Evolutionary conservation across 106 monocot genomes (phyloP).

Genomic region (Apostasia ramifera): DNA sequence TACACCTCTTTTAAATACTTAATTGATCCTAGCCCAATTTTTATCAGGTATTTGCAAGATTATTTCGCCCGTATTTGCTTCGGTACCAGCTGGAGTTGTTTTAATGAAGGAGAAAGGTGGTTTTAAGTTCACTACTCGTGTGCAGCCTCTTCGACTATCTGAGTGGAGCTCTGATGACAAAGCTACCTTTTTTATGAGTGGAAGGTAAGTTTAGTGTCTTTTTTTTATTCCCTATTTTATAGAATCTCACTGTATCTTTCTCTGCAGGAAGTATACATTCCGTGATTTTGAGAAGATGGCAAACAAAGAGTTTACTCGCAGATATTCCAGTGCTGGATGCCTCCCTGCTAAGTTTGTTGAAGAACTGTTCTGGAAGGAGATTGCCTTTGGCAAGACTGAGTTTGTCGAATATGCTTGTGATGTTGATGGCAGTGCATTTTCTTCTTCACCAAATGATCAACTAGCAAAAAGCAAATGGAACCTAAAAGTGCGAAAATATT

Average conservation of each 20-base stretch:
- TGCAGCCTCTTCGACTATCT: slow-evolving; percentile 84
- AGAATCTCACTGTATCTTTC: slow-evolving; percentile 10
- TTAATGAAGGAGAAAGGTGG: slow-evolving; percentile 88
- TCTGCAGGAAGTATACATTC: slow-evolving; percentile 84
- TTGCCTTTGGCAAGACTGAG: slow-evolving; percentile 70
- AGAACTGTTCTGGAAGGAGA: slow-evolving; percentile 88
- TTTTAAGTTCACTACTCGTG: slow-evolving; percentile 89
- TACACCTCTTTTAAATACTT: too few relatives aligned
- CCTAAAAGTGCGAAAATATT: slow-evolving; percentile 51
- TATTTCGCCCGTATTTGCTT: slow-evolving; percentile 67
- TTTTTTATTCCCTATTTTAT: background rate
- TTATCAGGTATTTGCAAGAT: slow-evolving; percentile 87
- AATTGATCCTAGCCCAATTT: too few relatives aligned
- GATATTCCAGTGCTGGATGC: slow-evolving; percentile 68
- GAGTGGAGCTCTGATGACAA: slow-evolving; percentile 81
- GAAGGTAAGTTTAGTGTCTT: slow-evolving; percentile 38
- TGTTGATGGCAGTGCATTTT: slow-evolving; percentile 92
- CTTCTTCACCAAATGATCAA: slow-evolving; percentile 61
- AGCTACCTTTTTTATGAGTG: slow-evolving; percentile 84
- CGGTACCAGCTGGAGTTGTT: slow-evolving; percentile 89
- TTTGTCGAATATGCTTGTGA: slow-evolving; percentile 87
- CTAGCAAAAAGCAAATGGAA: slow-evolving; percentile 85
- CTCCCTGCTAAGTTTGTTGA: slow-evolving; percentile 76
- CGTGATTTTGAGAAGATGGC: slow-evolving; percentile 91
- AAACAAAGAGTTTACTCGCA: slow-evolving; percentile 64